phyloP scores from a whole-genome alignment of 306 rosid species.

The Vigna unguiculata region DNA sequence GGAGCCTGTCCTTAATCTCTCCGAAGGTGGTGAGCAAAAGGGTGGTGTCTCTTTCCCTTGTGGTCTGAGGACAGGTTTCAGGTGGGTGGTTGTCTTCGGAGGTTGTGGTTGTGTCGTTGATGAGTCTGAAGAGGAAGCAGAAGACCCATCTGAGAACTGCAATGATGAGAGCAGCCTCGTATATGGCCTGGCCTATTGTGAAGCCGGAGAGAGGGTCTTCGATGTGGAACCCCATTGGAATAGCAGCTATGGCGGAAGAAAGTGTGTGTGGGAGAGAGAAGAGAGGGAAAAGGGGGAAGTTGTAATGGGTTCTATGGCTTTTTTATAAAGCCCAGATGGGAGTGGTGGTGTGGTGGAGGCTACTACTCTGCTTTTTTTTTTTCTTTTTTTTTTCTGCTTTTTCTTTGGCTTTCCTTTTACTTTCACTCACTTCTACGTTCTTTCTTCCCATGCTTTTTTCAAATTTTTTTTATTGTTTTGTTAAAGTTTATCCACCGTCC shows the following conservation, averaged over 20 bases:
- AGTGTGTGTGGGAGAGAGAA: neutral
- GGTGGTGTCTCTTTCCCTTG: constrained; percentile 43
- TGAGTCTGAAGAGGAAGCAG: constrained; percentile 52
- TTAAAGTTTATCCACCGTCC: constrained; percentile 40
- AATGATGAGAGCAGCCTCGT: constrained; percentile 68
- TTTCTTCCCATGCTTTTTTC: constrained; percentile 4
- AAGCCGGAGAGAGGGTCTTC: constrained; percentile 51
- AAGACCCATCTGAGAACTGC: constrained; percentile 70
- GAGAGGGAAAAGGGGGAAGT: constrained; percentile 62
- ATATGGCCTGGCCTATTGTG: constrained; percentile 58
- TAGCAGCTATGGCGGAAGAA: constrained; percentile 6
- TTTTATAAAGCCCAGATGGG: constrained; percentile 55
- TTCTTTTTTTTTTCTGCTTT: neutral
- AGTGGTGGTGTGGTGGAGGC: constrained; percentile 33
- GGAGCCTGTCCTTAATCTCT: constrained; percentile 55
- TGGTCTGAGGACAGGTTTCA: constrained; percentile 40
- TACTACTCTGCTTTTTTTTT: constrained; percentile 5
- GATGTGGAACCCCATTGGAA: constrained; percentile 57
- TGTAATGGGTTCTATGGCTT: constrained; percentile 39
- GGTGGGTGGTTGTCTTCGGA: neutral
- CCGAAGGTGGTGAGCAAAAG: constrained; percentile 61
- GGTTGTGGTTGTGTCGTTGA: constrained; percentile 35
- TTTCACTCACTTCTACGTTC: constrained; percentile 32
- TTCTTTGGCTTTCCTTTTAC: constrained; percentile 26
- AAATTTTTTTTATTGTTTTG: neutral